These are phyloP conservation scores for Rhododendron mucronatum DNA, from an alignment of 148 eudicot species.

Conservation along the genomic window DNA sequence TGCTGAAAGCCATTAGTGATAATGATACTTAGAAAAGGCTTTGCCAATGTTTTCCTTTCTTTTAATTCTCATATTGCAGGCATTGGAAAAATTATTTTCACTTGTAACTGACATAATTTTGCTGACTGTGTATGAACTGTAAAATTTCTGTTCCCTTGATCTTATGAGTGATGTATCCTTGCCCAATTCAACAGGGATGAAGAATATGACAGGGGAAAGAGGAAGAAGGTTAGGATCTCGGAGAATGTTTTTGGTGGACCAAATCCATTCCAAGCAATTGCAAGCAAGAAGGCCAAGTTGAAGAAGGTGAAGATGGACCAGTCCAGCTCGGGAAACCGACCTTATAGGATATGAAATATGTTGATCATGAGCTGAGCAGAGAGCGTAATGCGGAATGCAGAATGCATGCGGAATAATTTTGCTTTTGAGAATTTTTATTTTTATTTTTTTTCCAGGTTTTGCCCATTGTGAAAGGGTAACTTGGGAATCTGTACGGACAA, in stretches of 20 bases:
- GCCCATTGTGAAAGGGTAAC: background rate
- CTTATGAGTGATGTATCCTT: background rate
- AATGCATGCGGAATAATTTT: background rate
- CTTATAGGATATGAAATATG: slow-evolving; percentile 34
- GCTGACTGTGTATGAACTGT: background rate
- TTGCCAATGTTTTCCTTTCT: no score
- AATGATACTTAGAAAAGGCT: background rate
- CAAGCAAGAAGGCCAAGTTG: slow-evolving; percentile 43
- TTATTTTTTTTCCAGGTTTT: background rate
- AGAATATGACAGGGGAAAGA: slow-evolving; percentile 83
- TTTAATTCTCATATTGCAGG: background rate
- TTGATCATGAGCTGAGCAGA: background rate
- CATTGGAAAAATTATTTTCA: background rate
- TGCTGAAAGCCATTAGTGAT: background rate
- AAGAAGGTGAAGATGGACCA: slow-evolving; percentile 32
- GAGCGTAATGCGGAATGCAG: background rate
- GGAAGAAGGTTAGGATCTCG: slow-evolving; percentile 57
- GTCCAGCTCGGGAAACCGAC: slow-evolving; percentile 30
- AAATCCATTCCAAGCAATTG: slow-evolving; percentile 76
- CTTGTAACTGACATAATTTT: background rate
- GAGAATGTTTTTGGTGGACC: slow-evolving; percentile 46
- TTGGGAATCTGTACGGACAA: background rate
- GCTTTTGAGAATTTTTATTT: background rate
- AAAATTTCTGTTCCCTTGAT: background rate
- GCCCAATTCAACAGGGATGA: slow-evolving; percentile 66